Conservation (phyloP, 129 eudicot species). For the Pseudognaphalium luteoalbum region DNA sequence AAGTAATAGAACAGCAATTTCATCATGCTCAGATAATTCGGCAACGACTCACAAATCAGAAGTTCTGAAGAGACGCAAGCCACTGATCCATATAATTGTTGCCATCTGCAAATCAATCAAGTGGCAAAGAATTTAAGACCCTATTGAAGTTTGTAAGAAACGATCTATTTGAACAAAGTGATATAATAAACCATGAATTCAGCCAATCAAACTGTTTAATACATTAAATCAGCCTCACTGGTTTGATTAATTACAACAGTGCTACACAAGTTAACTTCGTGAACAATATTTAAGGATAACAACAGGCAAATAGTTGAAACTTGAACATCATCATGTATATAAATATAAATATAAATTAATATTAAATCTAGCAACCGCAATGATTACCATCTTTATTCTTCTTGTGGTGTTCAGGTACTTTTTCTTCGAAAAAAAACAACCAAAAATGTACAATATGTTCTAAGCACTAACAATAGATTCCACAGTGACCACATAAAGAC, state of each 20-base stretch:
- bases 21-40: slow-evolving; percentile 7
- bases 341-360: neutral
- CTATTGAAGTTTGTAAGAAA: neutral
- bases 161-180: neutral
- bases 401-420: slow-evolving; percentile 18
- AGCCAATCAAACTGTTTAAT: neutral
- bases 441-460: neutral
- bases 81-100: slow-evolving; percentile 38
- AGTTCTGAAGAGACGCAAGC: slow-evolving; percentile 41
- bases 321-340: neutral
- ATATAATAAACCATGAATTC: slow-evolving; percentile 1
- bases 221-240: neutral
- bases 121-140: slow-evolving; percentile 6
- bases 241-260: too few species aligned
- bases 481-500: slow-evolving; percentile 32
- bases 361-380: slow-evolving; percentile 22
- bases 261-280: neutral
- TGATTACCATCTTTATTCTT: slow-evolving; percentile 32
- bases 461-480: slow-evolving; percentile 16
- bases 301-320: neutral
- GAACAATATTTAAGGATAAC: neutral
- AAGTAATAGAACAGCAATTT: slow-evolving; percentile 22
- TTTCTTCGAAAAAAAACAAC: slow-evolving; percentile 18
- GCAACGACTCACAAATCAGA: slow-evolving; percentile 4
- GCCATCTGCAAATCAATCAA: slow-evolving; percentile 28